A percentile compares a stretch with the other conserved stretches of the same genome.
These are phyloP conservation scores for Pichia sp. DNA, from an alignment of 1,139 yeast species.

Conservation along the genomic window DNA sequence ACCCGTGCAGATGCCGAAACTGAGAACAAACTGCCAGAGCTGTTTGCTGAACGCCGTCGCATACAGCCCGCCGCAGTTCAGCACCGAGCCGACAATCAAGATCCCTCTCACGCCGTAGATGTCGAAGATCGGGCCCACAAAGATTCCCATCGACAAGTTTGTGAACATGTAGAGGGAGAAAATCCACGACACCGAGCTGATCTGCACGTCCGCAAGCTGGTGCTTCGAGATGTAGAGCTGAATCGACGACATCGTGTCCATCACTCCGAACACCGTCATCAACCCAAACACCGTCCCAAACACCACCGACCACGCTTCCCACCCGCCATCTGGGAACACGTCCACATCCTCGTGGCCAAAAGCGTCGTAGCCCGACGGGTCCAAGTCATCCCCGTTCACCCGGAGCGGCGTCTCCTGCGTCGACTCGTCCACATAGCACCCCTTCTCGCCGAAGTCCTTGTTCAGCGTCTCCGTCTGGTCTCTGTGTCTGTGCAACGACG, in stretches of 20 bases:
- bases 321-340: slow-evolving; percentile 58
- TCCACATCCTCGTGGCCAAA: slow-evolving; percentile 27
- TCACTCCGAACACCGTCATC: slow-evolving; percentile 58
- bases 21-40: slow-evolving; percentile 52
- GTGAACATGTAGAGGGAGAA: slow-evolving; percentile 56
- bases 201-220: slow-evolving; percentile 43
- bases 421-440: not conserved
- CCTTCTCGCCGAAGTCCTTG: not conserved
- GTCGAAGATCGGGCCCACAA: slow-evolving; percentile 65
- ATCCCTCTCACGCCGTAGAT: slow-evolving; percentile 50
- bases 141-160: slow-evolving; percentile 49
- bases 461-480: not conserved
- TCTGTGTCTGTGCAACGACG: not conserved
- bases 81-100: slow-evolving; percentile 41
- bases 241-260: slow-evolving; percentile 63
- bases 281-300: slow-evolving; percentile 62
- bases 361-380: slow-evolving; percentile 19
- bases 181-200: slow-evolving; percentile 60
- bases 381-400: not conserved
- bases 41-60: slow-evolving; percentile 49
- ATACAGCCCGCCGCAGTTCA: slow-evolving; percentile 50
- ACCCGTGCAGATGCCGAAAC: slow-evolving; percentile 56
- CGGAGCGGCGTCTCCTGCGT: slow-evolving; percentile 6
- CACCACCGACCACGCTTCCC: slow-evolving; percentile 49
- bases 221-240: slow-evolving; percentile 57